Conservation (phyloP, 352 stramenopile genomes). For the Pelagophyceae sp. region DNA sequence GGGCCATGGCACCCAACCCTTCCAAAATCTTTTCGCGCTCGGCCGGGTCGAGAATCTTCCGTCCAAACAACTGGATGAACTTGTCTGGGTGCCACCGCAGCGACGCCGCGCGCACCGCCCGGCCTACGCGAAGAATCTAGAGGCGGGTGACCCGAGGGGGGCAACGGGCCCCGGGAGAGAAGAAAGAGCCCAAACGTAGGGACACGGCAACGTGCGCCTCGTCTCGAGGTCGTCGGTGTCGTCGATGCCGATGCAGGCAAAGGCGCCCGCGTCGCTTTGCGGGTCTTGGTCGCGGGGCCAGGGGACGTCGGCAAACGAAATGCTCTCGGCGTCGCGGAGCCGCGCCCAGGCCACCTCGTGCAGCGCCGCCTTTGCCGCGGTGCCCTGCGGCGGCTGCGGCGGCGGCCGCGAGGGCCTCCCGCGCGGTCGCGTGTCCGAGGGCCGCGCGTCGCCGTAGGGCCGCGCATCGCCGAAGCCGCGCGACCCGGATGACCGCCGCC, state of each 20-base stretch:
- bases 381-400: background rate
- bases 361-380: background rate
- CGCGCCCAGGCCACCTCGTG: background rate
- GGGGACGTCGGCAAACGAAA: background rate
- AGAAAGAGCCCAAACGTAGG: too few relatives aligned
- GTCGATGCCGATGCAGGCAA: background rate
- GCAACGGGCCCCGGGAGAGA: too few relatives aligned
- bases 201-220: too few relatives aligned
- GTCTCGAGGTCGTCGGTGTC: background rate
- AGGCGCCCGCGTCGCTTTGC: background rate
- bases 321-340: background rate
- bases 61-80: background rate
- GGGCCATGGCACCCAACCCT: background rate
- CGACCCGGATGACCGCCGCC: too few relatives aligned
- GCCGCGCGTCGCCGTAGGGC: too few relatives aligned
- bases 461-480: background rate
- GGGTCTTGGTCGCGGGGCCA: background rate
- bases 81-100: background rate
- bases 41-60: background rate
- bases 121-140: too few relatives aligned
- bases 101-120: background rate
- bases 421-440: too few relatives aligned
- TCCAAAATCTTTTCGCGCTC: background rate
- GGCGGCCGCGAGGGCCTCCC: too few relatives aligned
- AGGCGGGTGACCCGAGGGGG: too few relatives aligned